Conservation (phyloP, 768 basidiomycete species). For the Boletus reticulatus region DNA sequence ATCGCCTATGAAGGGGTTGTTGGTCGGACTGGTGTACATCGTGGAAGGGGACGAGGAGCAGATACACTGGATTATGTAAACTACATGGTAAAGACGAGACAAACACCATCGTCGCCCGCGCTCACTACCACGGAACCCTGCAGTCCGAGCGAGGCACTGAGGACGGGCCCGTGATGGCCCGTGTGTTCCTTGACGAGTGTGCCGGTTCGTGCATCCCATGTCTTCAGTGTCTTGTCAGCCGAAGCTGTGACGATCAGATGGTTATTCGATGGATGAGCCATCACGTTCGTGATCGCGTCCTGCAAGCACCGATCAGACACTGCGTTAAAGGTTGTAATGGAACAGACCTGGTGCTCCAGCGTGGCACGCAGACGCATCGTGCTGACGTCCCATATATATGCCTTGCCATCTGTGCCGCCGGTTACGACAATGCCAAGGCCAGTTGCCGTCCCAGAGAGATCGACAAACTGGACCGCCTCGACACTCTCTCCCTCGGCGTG, state of each 20-base stretch:
- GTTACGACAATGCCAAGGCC: constrained; percentile 66
- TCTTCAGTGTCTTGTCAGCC: constrained; percentile 81
- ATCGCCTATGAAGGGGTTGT: constrained; percentile 70
- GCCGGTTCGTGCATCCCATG: constrained; percentile 93
- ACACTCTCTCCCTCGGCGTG: constrained; percentile 88
- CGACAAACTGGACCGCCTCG: constrained; percentile 82
- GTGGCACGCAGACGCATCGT: constrained; percentile 84
- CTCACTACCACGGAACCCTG: constrained; percentile 76
- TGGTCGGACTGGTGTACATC: constrained; percentile 46
- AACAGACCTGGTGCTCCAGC: constrained; percentile 73
- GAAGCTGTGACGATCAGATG: constrained; percentile 84
- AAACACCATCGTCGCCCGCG: constrained; percentile 87
- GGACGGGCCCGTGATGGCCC: constrained; percentile 78
- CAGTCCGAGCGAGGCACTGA: constrained; percentile 70
- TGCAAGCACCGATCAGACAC: constrained; percentile 31
- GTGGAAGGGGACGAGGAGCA: background rate
- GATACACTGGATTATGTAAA: constrained; percentile 22
- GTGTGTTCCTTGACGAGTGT: constrained; percentile 72
- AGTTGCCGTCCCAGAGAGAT: constrained; percentile 56
- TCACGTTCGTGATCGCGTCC: constrained; percentile 85
- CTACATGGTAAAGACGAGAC: constrained; percentile 70
- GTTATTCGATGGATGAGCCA: constrained; percentile 67
- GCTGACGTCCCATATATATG: constrained; percentile 90
- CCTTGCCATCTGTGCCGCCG: constrained; percentile 92
- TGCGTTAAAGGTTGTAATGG: background rate